Evolutionary conservation across 768 basidiomycete species (phyloP).

Genomic region (Auriculariales sp.): DNA sequence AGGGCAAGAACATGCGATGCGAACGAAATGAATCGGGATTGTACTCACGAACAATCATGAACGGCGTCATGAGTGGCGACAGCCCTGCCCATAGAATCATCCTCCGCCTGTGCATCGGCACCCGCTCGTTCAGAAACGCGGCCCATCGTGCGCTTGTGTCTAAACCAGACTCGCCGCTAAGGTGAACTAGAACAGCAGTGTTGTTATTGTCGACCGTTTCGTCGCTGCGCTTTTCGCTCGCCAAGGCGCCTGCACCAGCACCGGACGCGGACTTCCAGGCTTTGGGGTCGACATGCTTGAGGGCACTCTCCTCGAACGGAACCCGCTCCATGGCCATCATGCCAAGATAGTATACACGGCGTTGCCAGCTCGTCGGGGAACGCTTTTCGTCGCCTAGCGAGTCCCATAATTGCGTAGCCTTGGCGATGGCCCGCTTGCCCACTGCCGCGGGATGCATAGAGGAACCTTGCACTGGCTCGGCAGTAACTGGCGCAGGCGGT

Average conservation of each 20-base stretch:
- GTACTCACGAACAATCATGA: constrained; percentile 58
- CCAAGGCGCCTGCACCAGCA: not conserved
- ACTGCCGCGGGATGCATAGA: no score
- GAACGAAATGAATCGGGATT: not conserved
- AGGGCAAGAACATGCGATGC: no score
- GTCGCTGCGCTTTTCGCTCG: not conserved
- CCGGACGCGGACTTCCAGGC: constrained; percentile 39
- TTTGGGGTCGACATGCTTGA: constrained; percentile 61
- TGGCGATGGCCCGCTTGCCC: constrained; percentile 33
- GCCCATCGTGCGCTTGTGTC: not conserved
- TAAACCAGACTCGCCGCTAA: not conserved
- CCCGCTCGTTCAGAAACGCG: constrained; percentile 28
- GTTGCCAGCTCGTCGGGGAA: constrained; percentile 52
- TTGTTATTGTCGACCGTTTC: not conserved
- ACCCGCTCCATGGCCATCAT: constrained; percentile 59
- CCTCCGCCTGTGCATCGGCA: constrained; percentile 50
- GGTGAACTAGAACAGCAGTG: not conserved
- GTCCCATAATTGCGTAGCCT: constrained; percentile 45
- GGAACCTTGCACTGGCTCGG: no score
- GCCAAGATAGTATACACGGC: constrained; percentile 44
- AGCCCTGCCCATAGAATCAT: constrained; percentile 51
- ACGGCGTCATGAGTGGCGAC: constrained; percentile 61
- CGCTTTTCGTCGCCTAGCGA: constrained; percentile 43
- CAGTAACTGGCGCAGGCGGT: constrained; percentile 11
- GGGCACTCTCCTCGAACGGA: constrained; percentile 59